phyloP scores from a whole-genome alignment of 495 filamentous ascomycete species.

The Hypoxylon cercidicola region DNA sequence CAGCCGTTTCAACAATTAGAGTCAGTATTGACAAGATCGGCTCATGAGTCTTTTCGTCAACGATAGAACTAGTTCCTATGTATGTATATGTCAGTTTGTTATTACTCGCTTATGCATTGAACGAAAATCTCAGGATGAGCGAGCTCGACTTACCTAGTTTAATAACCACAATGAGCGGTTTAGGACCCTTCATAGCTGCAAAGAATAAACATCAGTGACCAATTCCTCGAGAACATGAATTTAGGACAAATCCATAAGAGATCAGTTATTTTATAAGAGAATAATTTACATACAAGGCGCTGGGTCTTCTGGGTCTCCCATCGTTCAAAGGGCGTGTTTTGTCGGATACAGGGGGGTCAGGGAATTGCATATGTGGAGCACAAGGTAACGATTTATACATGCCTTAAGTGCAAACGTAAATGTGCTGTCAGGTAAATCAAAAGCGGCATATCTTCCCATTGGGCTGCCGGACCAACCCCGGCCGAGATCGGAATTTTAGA shows the following conservation, averaged over 20 bases:
- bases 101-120: conserved; percentile 4
- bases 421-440: background rate
- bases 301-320: conserved; percentile 35
- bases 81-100: conserved; percentile 21
- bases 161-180: conserved; percentile 82
- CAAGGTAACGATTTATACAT: conserved; percentile 2
- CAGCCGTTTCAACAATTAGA: conserved; percentile 91
- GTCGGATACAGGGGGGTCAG: background rate
- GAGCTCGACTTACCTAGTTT: conserved; percentile 78
- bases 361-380: conserved; percentile 21
- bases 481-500: conserved; percentile 30
- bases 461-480: conserved; percentile 19
- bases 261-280: conserved; percentile 13
- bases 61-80: conserved; percentile 94
- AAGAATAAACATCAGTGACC: conserved; percentile 22
- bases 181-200: conserved; percentile 62
- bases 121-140: background rate
- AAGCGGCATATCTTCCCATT: conserved; percentile 22
- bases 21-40: conserved; percentile 92
- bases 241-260: background rate
- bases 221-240: conserved; percentile 3
- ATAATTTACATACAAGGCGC: conserved; percentile 43
- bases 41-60: conserved; percentile 96
- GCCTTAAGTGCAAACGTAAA: background rate
- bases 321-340: conserved; percentile 32